A percentile compares a stretch with the other conserved stretches of the same genome.
These are phyloP conservation scores for Metschnikowia arizonensis DNA, from an alignment of 805 yeast species.

Conservation along the genomic window DNA sequence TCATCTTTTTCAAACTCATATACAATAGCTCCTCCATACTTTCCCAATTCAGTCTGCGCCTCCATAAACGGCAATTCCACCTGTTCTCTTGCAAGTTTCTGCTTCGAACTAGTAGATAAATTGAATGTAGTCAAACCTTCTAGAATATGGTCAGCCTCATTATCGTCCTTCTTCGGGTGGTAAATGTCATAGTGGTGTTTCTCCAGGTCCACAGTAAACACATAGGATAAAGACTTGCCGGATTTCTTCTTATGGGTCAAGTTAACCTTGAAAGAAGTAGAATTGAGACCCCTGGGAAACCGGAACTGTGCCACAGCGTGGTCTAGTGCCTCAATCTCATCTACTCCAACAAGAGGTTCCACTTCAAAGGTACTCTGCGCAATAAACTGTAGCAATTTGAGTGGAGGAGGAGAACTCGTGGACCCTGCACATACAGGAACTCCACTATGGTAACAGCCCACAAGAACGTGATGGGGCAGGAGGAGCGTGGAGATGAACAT, in stretches of 20 bases:
- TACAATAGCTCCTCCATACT: constrained; percentile 85
- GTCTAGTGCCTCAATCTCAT: constrained; percentile 44
- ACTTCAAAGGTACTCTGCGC: constrained; percentile 72
- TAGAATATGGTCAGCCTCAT: constrained; percentile 49
- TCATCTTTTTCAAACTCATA: constrained; percentile 95
- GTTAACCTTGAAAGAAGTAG: constrained; percentile 40
- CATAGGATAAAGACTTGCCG: constrained; percentile 66
- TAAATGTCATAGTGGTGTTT: constrained; percentile 40
- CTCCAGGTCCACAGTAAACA: constrained; percentile 48
- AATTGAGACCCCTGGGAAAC: constrained; percentile 51
- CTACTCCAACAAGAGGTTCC: constrained; percentile 35
- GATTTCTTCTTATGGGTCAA: constrained; percentile 75
- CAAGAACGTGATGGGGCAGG: constrained; percentile 27
- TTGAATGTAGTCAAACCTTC: constrained; percentile 85
- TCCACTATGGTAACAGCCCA: constrained; percentile 37
- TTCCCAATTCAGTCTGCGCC: constrained; percentile 67
- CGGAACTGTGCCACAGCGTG: constrained; percentile 34
- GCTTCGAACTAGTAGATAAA: constrained; percentile 68
- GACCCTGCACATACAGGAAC: constrained; percentile 36
- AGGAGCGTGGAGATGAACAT: constrained; percentile 47
- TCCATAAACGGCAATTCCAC: constrained; percentile 89
- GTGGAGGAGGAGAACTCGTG: constrained; percentile 55
- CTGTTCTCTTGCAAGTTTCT: constrained; percentile 71
- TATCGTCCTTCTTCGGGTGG: constrained; percentile 24
- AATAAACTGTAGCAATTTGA: constrained; percentile 57